A percentile compares a stretch with the other conserved stretches of the same genome.
Conservation (phyloP, 108 stramenopile genomes). For the Schizochytrium sp. region DNA sequence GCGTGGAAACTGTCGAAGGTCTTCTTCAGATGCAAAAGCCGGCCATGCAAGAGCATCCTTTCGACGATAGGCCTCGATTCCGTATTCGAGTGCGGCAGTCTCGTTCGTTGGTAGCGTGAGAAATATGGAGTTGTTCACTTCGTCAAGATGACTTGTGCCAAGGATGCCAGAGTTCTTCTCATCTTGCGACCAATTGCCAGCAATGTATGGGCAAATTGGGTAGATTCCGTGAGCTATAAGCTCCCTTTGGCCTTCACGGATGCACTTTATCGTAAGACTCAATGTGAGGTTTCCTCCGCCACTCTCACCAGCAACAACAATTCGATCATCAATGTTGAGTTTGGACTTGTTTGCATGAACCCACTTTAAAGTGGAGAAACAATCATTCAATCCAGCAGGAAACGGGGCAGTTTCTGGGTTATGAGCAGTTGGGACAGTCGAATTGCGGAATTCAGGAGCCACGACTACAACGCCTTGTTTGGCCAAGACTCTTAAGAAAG, state of each 20-base stretch:
- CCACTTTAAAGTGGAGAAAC: not conserved
- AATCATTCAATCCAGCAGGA: conserved; percentile 1
- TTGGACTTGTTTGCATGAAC: not conserved
- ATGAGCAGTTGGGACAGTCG: not conserved
- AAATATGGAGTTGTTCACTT: not conserved
- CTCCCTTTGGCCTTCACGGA: not conserved
- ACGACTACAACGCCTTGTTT: not conserved
- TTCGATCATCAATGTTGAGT: not conserved
- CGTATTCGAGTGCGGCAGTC: not conserved
- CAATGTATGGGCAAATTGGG: conserved; percentile 27
- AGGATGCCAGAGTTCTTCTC: not conserved
- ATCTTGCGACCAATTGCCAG: not conserved
- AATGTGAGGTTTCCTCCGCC: not conserved
- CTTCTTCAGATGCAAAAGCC: not conserved
- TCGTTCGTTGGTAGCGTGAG: not conserved
- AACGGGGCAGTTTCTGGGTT: not conserved
- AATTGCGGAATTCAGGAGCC: not conserved
- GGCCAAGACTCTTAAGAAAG: not conserved
- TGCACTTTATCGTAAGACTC: not conserved
- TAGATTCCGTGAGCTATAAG: not conserved
- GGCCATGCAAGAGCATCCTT: conserved; percentile 4
- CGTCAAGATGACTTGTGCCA: not conserved
- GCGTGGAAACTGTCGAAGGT: not conserved
- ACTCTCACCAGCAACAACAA: conserved; percentile 6
- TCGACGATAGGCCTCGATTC: not conserved